Conservation (phyloP, 305 asterid species). For the Fraxinus greggii region DNA sequence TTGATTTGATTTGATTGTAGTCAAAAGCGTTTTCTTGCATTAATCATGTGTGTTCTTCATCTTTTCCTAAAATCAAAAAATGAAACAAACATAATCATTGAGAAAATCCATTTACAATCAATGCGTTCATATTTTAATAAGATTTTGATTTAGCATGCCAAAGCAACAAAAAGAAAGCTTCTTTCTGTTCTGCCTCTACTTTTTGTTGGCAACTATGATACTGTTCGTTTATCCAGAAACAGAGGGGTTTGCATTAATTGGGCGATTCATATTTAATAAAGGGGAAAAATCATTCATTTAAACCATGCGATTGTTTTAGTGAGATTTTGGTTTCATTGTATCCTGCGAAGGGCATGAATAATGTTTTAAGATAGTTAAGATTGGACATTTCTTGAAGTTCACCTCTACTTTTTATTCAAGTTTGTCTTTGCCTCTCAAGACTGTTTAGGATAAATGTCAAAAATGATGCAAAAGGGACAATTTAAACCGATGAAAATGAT, state of each 20-base stretch:
- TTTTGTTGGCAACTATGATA: slow-evolving; percentile 15
- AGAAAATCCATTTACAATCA: slow-evolving; percentile 28
- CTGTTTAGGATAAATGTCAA: background rate
- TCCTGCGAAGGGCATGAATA: background rate
- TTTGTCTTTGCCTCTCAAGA: background rate
- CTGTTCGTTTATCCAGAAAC: slow-evolving; percentile 3
- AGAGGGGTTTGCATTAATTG: background rate
- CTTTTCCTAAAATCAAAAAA: slow-evolving; percentile 14
- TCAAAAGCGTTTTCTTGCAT: slow-evolving; percentile 9
- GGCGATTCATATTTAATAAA: background rate
- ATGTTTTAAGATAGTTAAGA: background rate
- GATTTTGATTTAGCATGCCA: slow-evolving; percentile 38
- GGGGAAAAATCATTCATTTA: background rate
- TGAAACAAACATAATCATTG: slow-evolving; percentile 36
- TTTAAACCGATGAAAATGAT: background rate
- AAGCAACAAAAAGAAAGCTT: slow-evolving; percentile 31
- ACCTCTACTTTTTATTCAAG: background rate
- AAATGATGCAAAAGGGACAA: background rate
- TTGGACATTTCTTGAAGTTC: background rate
- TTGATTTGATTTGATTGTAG: slow-evolving; percentile 1
- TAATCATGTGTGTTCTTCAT: background rate
- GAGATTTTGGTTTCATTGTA: background rate
- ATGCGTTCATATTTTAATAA: slow-evolving; percentile 32
- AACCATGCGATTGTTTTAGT: background rate
- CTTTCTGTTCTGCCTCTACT: slow-evolving; percentile 31